Conservation (phyloP, 148 eudicot species). For the Hydrangea macrophylla region DNA sequence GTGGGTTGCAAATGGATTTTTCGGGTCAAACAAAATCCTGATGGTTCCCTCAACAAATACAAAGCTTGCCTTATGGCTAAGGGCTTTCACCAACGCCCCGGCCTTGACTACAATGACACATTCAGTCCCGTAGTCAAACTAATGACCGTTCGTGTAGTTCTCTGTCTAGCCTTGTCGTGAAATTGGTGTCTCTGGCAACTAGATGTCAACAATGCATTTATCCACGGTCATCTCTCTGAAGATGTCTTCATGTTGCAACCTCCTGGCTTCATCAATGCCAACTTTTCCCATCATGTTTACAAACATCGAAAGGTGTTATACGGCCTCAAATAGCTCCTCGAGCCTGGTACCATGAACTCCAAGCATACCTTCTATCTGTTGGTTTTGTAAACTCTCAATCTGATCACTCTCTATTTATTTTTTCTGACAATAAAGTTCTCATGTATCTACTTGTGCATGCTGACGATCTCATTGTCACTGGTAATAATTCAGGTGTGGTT, state of each 20-base stretch:
- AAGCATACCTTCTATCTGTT: neutral
- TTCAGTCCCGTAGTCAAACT: neutral
- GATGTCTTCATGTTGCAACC: neutral
- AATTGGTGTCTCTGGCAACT: neutral
- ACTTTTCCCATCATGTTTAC: neutral
- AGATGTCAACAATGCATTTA: slow-evolving; percentile 1
- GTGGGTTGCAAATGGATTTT: neutral
- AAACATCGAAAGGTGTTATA: neutral
- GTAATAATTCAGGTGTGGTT: neutral
- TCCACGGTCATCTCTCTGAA: neutral
- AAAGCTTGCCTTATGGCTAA: neutral
- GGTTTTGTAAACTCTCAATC: neutral
- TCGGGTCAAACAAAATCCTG: neutral
- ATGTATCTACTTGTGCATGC: neutral
- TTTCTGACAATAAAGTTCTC: too few species aligned
- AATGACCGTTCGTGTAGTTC: neutral
- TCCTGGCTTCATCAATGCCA: neutral
- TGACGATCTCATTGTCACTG: neutral
- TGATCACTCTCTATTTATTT: neutral
- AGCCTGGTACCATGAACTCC: neutral
- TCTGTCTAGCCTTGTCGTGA: neutral
- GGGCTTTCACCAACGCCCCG: neutral
- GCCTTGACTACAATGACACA: neutral
- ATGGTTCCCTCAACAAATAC: neutral
- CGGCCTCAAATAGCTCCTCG: slow-evolving; percentile 1